Evolutionary conservation across 2,329 filamentous ascomycete genomes (phyloP).

Genomic region (Colletotrichum ledebouriae): DNA sequence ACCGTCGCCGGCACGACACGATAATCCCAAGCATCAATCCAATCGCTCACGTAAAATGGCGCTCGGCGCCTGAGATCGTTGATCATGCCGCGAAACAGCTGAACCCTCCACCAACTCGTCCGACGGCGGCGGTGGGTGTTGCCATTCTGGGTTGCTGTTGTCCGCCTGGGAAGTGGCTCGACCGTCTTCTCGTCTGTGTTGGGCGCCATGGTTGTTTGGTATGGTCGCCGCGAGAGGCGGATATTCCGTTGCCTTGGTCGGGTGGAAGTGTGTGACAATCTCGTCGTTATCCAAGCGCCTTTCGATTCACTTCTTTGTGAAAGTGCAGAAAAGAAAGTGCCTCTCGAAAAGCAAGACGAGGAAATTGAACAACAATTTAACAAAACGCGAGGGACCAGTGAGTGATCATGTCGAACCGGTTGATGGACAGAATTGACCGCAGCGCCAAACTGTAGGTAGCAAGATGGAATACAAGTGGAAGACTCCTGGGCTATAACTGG

Average conservation of each 20-base stretch:
- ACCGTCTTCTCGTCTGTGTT: constrained; percentile 29
- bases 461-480: background rate
- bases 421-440: background rate
- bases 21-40: constrained; percentile 91
- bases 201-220: constrained; percentile 16
- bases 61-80: constrained; percentile 81
- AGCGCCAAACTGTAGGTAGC: background rate
- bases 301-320: background rate
- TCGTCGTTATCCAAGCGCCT: background rate
- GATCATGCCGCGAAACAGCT: constrained; percentile 82
- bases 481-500: background rate
- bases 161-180: constrained; percentile 9
- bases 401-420: constrained; percentile 11
- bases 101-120: constrained; percentile 78
- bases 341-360: background rate
- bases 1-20: constrained; percentile 87
- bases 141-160: constrained; percentile 10
- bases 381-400: background rate
- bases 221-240: no score
- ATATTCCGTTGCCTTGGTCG: no score
- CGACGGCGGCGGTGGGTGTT: constrained; percentile 9
- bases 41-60: constrained; percentile 86
- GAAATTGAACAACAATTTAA: constrained; percentile 10
- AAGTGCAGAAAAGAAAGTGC: background rate
- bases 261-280: background rate